Base-by-base conservation (phyloP, 352 stramenopile genomes). In the Saprolegnia parasitica region DNA sequence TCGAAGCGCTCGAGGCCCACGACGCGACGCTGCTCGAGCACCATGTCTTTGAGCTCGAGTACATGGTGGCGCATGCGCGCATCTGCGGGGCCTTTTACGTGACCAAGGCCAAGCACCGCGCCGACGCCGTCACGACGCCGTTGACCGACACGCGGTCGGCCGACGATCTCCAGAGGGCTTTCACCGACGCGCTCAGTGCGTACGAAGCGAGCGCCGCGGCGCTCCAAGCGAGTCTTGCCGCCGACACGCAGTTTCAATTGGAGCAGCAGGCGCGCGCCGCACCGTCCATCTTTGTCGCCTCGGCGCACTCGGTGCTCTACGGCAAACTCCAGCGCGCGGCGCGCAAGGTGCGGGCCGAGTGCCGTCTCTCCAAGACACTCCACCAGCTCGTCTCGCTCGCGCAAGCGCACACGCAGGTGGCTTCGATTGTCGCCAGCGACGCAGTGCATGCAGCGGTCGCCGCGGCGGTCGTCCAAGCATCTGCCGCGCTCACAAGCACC, bases 361-460 rank as follows among this genome's bases (percentile, higher is more conserved):
- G 58, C 18, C 58, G 58, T 8, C 58, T 67, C 23, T 42, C 58
- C 9, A 40, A 20, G n/a, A 56, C 58, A 16, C 40, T 67, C 1
- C 39, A 54, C 21, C 58, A 67, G 16, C 37, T 40, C 37, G 9
- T 67, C 8, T 37, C 37, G 35, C 58, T 67, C 23, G 23, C 16
- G 1, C 39, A 56, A 5, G 37, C 39, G 5, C 58, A 54, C n/a
- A 21, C 58, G 8, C 5, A 21, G 11, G 4, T 56, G 1, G 16
- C 58, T 11, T 23, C 32, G 1, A 42, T 29, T 40, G 29, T 35
- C 5, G 35, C 56, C 5, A 49, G 8, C 42, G 56, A 63, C 56
- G 54, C 23, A n/a, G 26, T 61, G 23, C 21, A 35, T 4, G 54
- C 54, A 5, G 54, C 54, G 16, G 54, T 61, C 11, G 58, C 58